These are phyloP conservation scores for Penicillium capsulatum DNA, from an alignment of 2,329 filamentous ascomycete species.

Conservation along the genomic window DNA sequence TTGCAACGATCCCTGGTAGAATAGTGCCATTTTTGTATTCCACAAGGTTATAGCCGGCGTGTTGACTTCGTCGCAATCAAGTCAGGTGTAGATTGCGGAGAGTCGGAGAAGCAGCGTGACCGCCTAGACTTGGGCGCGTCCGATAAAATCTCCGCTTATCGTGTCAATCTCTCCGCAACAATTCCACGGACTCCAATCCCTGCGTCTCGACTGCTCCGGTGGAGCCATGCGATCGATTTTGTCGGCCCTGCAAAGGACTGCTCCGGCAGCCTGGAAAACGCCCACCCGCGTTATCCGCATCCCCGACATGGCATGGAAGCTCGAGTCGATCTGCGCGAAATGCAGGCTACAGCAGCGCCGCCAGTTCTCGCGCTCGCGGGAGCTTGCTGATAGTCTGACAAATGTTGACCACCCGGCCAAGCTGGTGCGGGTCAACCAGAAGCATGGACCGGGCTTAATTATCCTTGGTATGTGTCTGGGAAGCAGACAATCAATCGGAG, in stretches of 20 bases:
- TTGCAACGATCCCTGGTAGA: conserved; percentile 74
- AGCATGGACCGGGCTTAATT: conserved; percentile 75
- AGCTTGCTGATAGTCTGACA: conserved; percentile 67
- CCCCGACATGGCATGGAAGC: conserved; percentile 18
- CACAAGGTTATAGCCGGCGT: background rate
- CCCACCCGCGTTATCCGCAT: conserved; percentile 21
- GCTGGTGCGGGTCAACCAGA: conserved; percentile 69
- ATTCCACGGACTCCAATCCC: too few relatives aligned
- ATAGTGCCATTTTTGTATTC: conserved; percentile 54
- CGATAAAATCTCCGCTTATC: conserved; percentile 4
- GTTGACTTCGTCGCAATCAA: background rate
- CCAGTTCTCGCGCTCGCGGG: conserved; percentile 46
- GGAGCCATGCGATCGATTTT: conserved; percentile 28
- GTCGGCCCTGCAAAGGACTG: conserved; percentile 24
- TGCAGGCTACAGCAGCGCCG: conserved; percentile 38
- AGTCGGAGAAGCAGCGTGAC: conserved; percentile 24
- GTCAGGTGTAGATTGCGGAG: conserved; percentile 14
- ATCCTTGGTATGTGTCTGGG: conserved; percentile 58
- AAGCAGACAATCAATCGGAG: background rate
- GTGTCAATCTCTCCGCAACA: too few relatives aligned
- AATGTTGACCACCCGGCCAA: conserved; percentile 80
- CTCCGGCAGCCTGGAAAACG: conserved; percentile 20
- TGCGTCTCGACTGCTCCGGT: too few relatives aligned
- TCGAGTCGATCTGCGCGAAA: conserved; percentile 34
- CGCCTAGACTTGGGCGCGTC: conserved; percentile 15